Evolutionary conservation across 768 basidiomycete species (phyloP), one percentile per base, ranked within the genome.

Genomic region (Auricularia auricula-judae): DNA sequence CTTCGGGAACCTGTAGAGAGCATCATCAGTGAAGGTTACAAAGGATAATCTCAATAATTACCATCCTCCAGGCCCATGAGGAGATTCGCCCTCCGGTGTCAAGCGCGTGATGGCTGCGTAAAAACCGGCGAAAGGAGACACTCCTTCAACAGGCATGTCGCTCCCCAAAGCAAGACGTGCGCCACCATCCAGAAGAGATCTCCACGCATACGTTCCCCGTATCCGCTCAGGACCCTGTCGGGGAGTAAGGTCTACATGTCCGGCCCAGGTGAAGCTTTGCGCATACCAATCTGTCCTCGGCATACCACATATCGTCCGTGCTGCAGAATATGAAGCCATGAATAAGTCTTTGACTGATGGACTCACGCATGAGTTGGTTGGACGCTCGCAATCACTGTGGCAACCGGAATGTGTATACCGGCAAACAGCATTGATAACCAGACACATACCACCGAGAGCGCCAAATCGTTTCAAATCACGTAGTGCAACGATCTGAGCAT

Each of bases 251-350:
- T 35, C 44, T 61, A 23, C 35, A 35, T 47, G 33, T 67, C 53
- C 58, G 33, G 44, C 18, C 23, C 7, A 11, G 1, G 33, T 14
- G 39, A 7, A 23, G 59, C 33, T 58, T 4, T 2, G 23, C 1
- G 70, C 77, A 42, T 68, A 88, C 91, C 68, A 98, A 72, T 65
- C 94, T 84, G 7, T 73, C 78, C 73, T 97, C 92, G 1, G 93
- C 94, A 70, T 95, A 98, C 76, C 84, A 83, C 94, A 97, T 97
- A 67, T 94, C 92, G 61, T 88, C 93, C 43, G 86, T 91, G 65
- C 87, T 90, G 68, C 68, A 62, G n/a, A 60, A 34, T 61, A 18
- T 34, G 51, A 63, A 33, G 36, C 14, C 43, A 66, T 66, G 39
- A 16, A 66, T 34, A 51, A 8, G 34, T 5, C 18, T 11, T 36